Base-by-base conservation (phyloP, 495 filamentous ascomycete species). In the Talaromyces thailandensis region DNA sequence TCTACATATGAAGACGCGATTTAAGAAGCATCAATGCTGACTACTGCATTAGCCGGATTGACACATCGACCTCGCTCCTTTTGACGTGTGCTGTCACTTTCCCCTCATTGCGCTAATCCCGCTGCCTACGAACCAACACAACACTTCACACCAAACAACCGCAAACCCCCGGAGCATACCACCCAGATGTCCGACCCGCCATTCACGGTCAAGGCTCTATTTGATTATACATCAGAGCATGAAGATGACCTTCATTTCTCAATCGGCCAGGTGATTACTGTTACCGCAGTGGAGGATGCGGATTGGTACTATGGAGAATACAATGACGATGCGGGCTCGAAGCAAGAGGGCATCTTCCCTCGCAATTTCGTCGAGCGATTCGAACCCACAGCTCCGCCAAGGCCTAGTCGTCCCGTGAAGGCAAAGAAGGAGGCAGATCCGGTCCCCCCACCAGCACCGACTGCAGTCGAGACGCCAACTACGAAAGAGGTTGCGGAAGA, bases 271-370 rank as follows among this genome's bases (percentile, higher is more conserved):
- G 84, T 97, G 67, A 90, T 98, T 69, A 96, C 89, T 45, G 94
- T 98, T 55, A 96, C 90, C 23, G 92, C 88, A 25, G 85, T 88
- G 73, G 94, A 98, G 69, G 95, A 96, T 71, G 86, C 80, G 52
- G 94, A 98, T 67, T 98, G 94, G 94, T 98, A 96, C 72, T 84
- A 81, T 62, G 94, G 94, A 56, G 89, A 96, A 75, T 98, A 96
- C 69, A 79, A 85, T 61, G 90, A 96, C 71, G 83, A 81, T 53
- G 69, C 74, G 24, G 93, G 92, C 7, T 72, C 67, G 56, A 92
- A 88, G 68, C 82, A 86, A 65, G 89, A 96, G 70, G 94, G 94
- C 35, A 89, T 98, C 62, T 98, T 98, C 76, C 94, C 94, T 14
- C 88, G 86, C 69, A 98, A 98, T 76, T 98, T 98, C 67, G 95